Evolutionary conservation across 352 stramenopile species (phyloP).

Genomic region (Phytophthora colocasiae): DNA sequence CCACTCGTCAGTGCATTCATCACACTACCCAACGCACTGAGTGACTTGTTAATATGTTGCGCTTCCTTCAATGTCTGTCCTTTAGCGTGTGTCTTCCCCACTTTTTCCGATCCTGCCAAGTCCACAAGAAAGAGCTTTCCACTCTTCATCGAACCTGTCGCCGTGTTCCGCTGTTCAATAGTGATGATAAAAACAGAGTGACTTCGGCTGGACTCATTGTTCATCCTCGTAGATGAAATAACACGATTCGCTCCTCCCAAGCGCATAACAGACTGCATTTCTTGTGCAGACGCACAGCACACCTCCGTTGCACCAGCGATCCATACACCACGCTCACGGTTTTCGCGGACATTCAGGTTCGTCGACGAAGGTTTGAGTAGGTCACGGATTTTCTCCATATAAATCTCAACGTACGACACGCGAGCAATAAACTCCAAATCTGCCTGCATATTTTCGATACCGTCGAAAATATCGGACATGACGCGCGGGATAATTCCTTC

Average conservation of each 20-base stretch:
- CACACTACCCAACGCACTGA: constrained; percentile 90
- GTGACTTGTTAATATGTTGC: constrained; percentile 92
- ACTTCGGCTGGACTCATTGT: constrained; percentile 90
- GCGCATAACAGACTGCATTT: constrained; percentile 91
- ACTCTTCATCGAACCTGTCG: constrained; percentile 69
- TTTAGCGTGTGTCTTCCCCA: constrained; percentile 86
- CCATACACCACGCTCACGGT: constrained; percentile 66
- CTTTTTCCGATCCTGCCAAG: constrained; percentile 80
- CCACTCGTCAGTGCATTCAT: constrained; percentile 90
- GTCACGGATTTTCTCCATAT: constrained; percentile 98
- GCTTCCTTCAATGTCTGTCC: constrained; percentile 91
- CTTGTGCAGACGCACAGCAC: constrained; percentile 59
- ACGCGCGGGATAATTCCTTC: constrained; percentile 78
- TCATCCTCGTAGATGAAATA: constrained; percentile 91
- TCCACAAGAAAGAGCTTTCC: constrained; percentile 95
- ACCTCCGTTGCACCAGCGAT: constrained; percentile 68
- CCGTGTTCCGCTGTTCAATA: constrained; percentile 88
- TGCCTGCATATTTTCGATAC: constrained; percentile 72
- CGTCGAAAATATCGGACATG: constrained; percentile 75
- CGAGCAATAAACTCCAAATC: constrained; percentile 94
- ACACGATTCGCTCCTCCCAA: constrained; percentile 92
- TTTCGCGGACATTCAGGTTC: constrained; percentile 74
- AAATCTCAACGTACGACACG: constrained; percentile 99
- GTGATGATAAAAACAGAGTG: constrained; percentile 98
- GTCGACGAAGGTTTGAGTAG: constrained; percentile 81